A percentile compares a stretch with the other conserved stretches of the same genome.
Evolutionary conservation across 495 filamentous ascomycete species (phyloP).

Genomic region (Xylaria scruposa): DNA sequence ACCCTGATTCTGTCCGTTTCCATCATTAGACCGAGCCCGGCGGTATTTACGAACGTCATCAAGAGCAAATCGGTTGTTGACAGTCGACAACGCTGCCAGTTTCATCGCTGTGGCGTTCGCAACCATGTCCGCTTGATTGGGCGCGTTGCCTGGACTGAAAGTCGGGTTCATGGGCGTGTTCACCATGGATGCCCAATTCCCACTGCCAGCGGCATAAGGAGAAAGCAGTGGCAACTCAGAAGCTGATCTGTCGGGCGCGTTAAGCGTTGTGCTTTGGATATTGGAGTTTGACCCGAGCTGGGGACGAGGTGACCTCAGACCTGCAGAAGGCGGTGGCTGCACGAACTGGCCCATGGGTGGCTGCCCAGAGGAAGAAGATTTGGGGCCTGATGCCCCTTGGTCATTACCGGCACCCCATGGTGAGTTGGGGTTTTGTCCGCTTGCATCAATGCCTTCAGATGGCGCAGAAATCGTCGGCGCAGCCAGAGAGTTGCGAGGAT

Average conservation of each 20-base stretch:
- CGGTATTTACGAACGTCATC: slow-evolving; percentile 96
- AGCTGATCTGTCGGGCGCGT: slow-evolving; percentile 69
- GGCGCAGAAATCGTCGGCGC: slow-evolving; percentile 76
- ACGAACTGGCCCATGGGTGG: slow-evolving; percentile 97
- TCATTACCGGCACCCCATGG: slow-evolving; percentile 73
- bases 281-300: slow-evolving; percentile 69
- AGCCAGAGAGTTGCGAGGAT: slow-evolving; percentile 77
- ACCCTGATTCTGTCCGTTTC: slow-evolving; percentile 60
- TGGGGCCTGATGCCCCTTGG: slow-evolving; percentile 71
- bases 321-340: slow-evolving; percentile 78
- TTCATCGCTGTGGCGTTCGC: slow-evolving; percentile 99
- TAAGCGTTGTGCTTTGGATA: slow-evolving; percentile 83
- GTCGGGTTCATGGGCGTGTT: slow-evolving; percentile 95
- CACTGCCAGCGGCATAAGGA: slow-evolving; percentile 81
- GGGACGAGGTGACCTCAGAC: slow-evolving; percentile 82
- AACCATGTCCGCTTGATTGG: slow-evolving; percentile 92
- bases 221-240: slow-evolving; percentile 83
- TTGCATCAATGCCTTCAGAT: slow-evolving; percentile 55
- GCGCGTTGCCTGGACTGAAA: slow-evolving; percentile 66
- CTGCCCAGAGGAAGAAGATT: slow-evolving; percentile 80
- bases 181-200: slow-evolving; percentile 98
- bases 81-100: slow-evolving; percentile 92
- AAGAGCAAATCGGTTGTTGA: slow-evolving; percentile 96
- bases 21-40: slow-evolving; percentile 87
- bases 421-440: slow-evolving; percentile 69